phyloP scores from a whole-genome alignment of 208 protist species.

The Trypanosoma theileri region DNA sequence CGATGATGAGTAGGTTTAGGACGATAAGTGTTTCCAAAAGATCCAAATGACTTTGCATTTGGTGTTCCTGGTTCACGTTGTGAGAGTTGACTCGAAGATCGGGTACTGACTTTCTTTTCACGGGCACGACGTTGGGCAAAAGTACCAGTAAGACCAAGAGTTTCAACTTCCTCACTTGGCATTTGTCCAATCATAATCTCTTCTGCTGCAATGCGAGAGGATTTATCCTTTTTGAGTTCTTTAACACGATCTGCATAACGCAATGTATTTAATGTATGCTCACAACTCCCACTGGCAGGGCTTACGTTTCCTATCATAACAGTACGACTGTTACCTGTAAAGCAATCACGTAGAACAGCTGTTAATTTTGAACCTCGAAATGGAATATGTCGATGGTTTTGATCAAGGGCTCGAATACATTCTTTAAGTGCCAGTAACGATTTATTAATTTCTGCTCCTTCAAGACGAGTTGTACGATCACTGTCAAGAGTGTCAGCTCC shows the following conservation, averaged over 20 bases:
- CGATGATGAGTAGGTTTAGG: conserved; percentile 32
- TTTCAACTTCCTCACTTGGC: conserved; percentile 86
- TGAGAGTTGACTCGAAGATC: conserved; percentile 57
- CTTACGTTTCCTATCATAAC: conserved; percentile 97
- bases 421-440: conserved; percentile 98
- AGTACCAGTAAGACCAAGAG: conserved; percentile 63
- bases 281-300: conserved; percentile 84
- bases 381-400: conserved; percentile 95
- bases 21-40: conserved; percentile 34
- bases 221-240: conserved; percentile 92
- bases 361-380: conserved; percentile 98
- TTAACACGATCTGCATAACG: conserved; percentile 98
- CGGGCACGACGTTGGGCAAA: conserved; percentile 84
- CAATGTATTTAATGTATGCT: conserved; percentile 98
- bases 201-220: conserved; percentile 67
- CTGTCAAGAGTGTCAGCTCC: conserved; percentile 94
- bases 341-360: conserved; percentile 95
- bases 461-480: conserved; percentile 94
- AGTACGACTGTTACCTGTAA: conserved; percentile 96
- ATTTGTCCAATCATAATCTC: conserved; percentile 94
- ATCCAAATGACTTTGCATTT: conserved; percentile 31
- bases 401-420: conserved; percentile 97
- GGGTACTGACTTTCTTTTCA: conserved; percentile 44
- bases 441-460: conserved; percentile 99
- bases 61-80: conserved; percentile 68